Base-by-base conservation (phyloP, 345 rosid species). In the Lumnitzera littorea region DNA sequence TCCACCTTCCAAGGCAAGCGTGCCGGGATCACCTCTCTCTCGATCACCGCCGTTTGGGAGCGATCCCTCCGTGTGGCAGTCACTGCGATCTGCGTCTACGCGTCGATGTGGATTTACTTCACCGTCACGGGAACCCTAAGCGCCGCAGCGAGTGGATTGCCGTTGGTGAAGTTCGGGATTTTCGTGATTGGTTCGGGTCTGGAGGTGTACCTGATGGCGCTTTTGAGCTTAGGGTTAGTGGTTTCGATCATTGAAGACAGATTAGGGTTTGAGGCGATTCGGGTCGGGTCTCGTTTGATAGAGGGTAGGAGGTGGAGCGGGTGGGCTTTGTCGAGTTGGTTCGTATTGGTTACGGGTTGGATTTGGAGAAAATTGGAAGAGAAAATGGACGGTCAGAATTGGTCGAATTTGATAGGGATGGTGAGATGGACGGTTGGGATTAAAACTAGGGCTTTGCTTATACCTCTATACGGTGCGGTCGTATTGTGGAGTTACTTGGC, bases 121-220 rank as follows among this genome's bases (percentile, higher is more conserved):
- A 70, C 65, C 20, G 23, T 76, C 11, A 72, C 77, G 15, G 61
- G 43, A 24, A 62, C 75, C 51, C 14, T 82, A 10, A 65, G 67
- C 0, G 82, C 77, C 24, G 3, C 61, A 5, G 15, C 67, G 3
- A 36, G 43, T 36, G 75, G 62, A 24, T 65, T 61, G 36, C 67
- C 70, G 9, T 50, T 67, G 11, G 47, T 63, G 36, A 70, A 69
- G 15, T 50, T 81, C 50, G 24, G 67, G 14, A 50, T 83, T 12
- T 63, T 66, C 71, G 51, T 61, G 0, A 0, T 70, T 15, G 82
- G 78, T 41, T 64, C 62, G 9, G 72, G 66, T 24, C 0, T 80
- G 15, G 90, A 86, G 74, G 60, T 86, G 13, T 82, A 84, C 70
- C 13, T 91, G 14, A 84, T 82, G 82, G 83, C 83, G 13, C 82